Base-by-base conservation (phyloP, 1,284 basidiomycete species). In the Coniophora puteana region DNA sequence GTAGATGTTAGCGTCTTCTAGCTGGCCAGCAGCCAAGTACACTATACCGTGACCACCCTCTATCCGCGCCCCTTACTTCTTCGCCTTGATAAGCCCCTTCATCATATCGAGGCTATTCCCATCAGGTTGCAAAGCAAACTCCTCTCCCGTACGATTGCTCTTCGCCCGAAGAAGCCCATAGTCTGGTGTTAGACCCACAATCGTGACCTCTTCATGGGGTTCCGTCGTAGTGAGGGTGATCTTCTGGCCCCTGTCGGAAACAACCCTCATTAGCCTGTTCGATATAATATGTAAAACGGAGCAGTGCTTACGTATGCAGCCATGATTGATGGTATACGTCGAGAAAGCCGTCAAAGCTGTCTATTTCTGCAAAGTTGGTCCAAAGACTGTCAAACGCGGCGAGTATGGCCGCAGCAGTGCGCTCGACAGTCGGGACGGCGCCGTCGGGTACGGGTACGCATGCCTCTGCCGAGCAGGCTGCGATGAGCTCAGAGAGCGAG, bases 61-160 rank as follows among this genome's bases (percentile, higher is more conserved):
- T n/a, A n/a, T n/a, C n/a, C n/a, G n/a, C n/a, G n/a, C n/a, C n/a
- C n/a, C n/a, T n/a, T n/a, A n/a, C 8, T 51, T 51, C 62, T 88
- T 89, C 16, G 71, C 63, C 65, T 74, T 81, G 57, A 99, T 93
- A 59, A 99, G 65, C 22, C 92, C 91, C 39, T 83, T 78, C 83
- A 98, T 89, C 57, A 98, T 74, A 62, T 98, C 95, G 55, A 99
- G 98, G 56, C 89, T 91, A 61, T 99, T 99, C 22, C 94, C 93
- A 56, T 98, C 93, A 3, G 95, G 96, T 62, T 97, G 95, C 17
- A 83, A 57, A 54, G 80, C 77, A 31, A 87, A 75, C 52, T 71
- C 83, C 20, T 33, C 52, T 17, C 24, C 59, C 54, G 3, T 41
- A 59, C 46, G 82, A 74, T 1, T 85, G 83, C 8, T 90, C 63